Conservation (phyloP, 345 rosid species). For the Sonneratia alba region DNA sequence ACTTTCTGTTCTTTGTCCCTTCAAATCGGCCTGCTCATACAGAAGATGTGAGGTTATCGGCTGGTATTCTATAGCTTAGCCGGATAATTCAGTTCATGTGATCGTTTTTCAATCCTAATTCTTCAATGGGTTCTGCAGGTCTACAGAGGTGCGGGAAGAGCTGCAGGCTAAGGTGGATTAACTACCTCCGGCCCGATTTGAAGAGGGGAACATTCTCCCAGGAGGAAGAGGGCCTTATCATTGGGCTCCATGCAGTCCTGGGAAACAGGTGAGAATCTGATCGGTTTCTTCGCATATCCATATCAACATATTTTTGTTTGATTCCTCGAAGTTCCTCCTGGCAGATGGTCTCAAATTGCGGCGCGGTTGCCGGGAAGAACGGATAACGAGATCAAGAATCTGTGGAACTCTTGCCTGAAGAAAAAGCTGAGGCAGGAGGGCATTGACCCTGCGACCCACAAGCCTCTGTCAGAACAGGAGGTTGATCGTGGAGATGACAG, state of each 20-base stretch:
- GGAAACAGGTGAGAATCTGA: constrained; percentile 58
- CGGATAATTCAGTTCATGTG: not conserved
- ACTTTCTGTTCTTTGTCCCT: not conserved
- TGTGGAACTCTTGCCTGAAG: constrained; percentile 70
- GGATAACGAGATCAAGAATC: constrained; percentile 59
- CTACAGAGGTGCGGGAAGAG: constrained; percentile 94
- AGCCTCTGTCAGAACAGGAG: constrained; percentile 37
- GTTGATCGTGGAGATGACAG: constrained; percentile 22
- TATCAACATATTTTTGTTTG: not conserved
- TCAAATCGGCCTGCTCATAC: not conserved
- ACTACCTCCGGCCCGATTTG: constrained; percentile 91
- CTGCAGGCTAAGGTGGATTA: constrained; percentile 93
- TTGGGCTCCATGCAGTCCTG: constrained; percentile 84
- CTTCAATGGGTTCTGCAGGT: constrained; percentile 30
- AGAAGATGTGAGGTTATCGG: not conserved
- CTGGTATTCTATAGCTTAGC: not conserved
- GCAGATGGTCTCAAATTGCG: constrained; percentile 76
- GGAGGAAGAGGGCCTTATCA: constrained; percentile 74
- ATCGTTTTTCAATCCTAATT: not conserved
- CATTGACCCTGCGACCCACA: constrained; percentile 68
- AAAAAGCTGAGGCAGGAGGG: constrained; percentile 62
- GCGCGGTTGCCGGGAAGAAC: constrained; percentile 62
- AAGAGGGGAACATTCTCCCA: constrained; percentile 93
- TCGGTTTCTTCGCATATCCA: not conserved
- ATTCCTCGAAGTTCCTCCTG: not conserved